Evolutionary conservation across 1,284 basidiomycete species (phyloP), one percentile per base, ranked within the genome.

Genomic region (Porodaedalea pini): DNA sequence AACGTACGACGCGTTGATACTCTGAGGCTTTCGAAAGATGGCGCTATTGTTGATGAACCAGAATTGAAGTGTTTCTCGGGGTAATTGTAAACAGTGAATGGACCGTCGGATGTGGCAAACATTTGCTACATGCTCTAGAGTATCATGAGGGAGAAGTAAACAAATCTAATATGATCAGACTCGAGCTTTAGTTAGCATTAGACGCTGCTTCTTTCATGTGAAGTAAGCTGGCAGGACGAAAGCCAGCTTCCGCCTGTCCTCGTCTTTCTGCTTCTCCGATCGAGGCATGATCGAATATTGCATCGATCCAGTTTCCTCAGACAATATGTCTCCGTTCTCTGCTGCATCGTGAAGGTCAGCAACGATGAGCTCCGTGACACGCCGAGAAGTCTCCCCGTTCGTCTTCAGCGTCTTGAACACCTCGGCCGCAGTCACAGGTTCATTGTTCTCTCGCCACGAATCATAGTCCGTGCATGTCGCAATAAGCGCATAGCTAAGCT

Each of bases 391-490:
- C 23, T 86, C 81, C 0, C 94, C 93, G 69, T 98, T 98, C 19
- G 82, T 81, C 62, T 87, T 80, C 31, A 98, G 82, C 0, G 89
- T 93, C 72, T 92, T 90, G 77, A 95, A 80, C 29, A 98, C 93
- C 64, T 93, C 90, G 4, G 90, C 85, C 0, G 94, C 88, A 1
- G 93, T 97, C 49, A 98, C 95, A 1, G 89, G 78, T 15, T 83
- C 88, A 54, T 86, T 81, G 34, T 87, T 78, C 15, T 86, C 86
- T 23, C 95, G 77, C 92, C 92, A 95, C 4, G 91, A 85, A 71
- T 96, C 93, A 69, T 93, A 94, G 73, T 95, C 90, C 1, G 92
- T 95, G 19, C 90, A 83, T 0, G 94, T 97, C 58, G 92, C 92
- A 63, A 97, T 86, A 51, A 97, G 80, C 0, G 89, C 90, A 69